Base-by-base conservation (phyloP, 164 flowering plant species). In the Houttuynia cordata region DNA sequence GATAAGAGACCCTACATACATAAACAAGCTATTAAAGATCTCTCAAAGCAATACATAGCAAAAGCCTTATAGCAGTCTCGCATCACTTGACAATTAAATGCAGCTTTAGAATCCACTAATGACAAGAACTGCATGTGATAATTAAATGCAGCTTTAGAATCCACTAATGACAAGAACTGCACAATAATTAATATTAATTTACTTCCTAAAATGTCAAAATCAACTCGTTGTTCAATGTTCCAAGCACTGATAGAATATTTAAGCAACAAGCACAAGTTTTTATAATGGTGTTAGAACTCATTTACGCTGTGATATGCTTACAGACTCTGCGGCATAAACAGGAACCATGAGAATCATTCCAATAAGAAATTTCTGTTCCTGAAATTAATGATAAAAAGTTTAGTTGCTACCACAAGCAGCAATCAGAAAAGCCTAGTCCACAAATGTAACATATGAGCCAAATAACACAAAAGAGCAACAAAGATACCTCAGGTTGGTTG, bases 61-160 rank as follows among this genome's bases (percentile, higher is more conserved):
- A 93, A 90, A 50, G 99, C 99, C 77, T 93, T 97, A 64, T 93
- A 93, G 68, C 99, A 93, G 67, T 93, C 99, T 60, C 96, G 83
- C 68, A 93, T 82, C 59, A 83, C 75, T 80, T 90, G 86, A 54
- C 80, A 93, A 76, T 82, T 82, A 74, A 93, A 93, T 51, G 99
- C 99, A 64, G 79, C 86, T 68, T 67, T 66, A 19, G 97, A 74
- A 68, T 93, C 75, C 75, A 80, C 61, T 67, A 93, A 65, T 49
- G 99, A 93, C n/a, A n/a, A n/a, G n/a, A n/a, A n/a, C n/a, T n/a
- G n/a, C n/a, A n/a, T n/a, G n/a, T 90, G 86, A 54, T 80, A 93
- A 76, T 82, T 82, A 74, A 93, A 93, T 51, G 99, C 99, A 64
- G 79, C 86, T 68, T 67, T 66, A 19, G 97, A 74, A 68, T 93